Conservation (phyloP, 306 rosid species). For the Fagus crenata region DNA sequence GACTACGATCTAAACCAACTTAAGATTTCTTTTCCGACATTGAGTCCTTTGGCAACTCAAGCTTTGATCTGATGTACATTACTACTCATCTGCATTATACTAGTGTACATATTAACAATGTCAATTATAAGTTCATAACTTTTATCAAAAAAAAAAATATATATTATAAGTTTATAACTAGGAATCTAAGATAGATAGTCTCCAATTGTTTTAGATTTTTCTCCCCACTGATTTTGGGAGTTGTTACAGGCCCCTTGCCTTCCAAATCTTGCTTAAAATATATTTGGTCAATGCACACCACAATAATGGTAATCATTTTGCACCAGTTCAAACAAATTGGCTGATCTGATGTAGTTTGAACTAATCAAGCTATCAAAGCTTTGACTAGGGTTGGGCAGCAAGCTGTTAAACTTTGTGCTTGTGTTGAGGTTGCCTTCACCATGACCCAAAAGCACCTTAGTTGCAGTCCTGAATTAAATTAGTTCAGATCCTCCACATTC, state of each 20-base stretch:
- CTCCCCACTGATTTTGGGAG: background rate
- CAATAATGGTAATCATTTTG: background rate
- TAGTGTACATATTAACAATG: background rate
- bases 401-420: background rate
- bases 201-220: background rate
- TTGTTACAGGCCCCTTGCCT: background rate
- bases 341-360: background rate
- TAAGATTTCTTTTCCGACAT: background rate
- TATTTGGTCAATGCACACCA: background rate
- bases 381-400: no score
- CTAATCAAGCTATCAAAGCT: background rate
- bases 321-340: background rate
- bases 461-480: background rate
- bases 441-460: constrained; percentile 3
- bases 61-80: background rate
- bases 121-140: background rate
- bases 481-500: background rate
- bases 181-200: no score
- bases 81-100: background rate
- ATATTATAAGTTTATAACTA: no score
- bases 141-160: no score
- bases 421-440: background rate
- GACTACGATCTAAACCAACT: background rate
- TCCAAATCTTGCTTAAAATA: background rate
- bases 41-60: background rate